Percentiles rank a stretch among this genome's conserved stretches.
phyloP scores from a whole-genome alignment of 371 early-diverging fungal genomes.

The Sporodiniella umbellata region DNA sequence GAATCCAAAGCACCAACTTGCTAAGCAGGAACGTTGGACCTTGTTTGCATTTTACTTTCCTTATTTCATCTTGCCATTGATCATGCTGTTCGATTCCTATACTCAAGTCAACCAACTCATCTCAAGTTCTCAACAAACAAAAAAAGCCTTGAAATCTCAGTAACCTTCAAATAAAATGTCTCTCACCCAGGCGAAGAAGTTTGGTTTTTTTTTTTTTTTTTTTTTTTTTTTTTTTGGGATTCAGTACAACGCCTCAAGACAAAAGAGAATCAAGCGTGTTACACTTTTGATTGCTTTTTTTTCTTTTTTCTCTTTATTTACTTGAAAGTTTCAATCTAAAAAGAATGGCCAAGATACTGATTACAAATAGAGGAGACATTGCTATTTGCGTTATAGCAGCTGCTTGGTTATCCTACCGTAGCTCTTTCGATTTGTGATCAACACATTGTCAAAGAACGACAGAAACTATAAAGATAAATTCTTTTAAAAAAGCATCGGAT shows the following conservation, averaged over 20 bases:
- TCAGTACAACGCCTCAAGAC: too few species aligned
- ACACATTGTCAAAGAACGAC: slow-evolving; percentile 24
- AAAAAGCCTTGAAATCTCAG: too few species aligned
- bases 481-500: slow-evolving; percentile 27
- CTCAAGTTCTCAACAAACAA: neutral
- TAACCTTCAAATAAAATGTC: too few species aligned
- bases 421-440: slow-evolving; percentile 34
- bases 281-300: neutral
- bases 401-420: slow-evolving; percentile 34
- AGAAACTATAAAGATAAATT: slow-evolving; percentile 17
- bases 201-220: too few species aligned
- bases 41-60: slow-evolving; percentile 53
- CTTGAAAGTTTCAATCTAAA: neutral
- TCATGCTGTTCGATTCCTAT: slow-evolving; percentile 48
- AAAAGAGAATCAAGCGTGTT: neutral
- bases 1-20: slow-evolving; percentile 30
- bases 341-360: slow-evolving; percentile 22
- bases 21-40: slow-evolving; percentile 27
- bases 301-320: neutral
- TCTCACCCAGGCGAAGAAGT: too few species aligned
- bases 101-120: slow-evolving; percentile 14
- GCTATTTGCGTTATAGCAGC: slow-evolving; percentile 39
- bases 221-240: too few species aligned
- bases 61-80: slow-evolving; percentile 54
- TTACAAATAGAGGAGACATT: slow-evolving; percentile 47